Conservation (phyloP, 352 stramenopile genomes). For the Globisporangium rhizosaccharum region DNA sequence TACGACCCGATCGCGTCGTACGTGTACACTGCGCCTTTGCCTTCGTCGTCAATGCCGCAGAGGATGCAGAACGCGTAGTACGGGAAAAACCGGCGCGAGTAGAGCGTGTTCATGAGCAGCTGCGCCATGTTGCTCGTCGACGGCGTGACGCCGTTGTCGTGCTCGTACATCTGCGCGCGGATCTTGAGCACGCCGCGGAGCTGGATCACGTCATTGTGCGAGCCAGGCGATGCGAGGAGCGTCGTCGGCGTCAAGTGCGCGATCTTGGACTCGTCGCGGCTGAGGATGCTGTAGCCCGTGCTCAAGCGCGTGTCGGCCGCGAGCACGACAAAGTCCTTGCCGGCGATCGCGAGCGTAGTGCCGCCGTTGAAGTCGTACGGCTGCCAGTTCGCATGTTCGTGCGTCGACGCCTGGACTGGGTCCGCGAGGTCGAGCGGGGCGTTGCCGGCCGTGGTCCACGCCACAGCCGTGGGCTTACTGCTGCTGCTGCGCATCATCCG, state of each 20-base stretch:
- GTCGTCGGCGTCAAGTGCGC: conserved; percentile 64
- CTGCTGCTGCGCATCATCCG: conserved; percentile 10
- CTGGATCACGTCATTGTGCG: conserved; percentile 86
- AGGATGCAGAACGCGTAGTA: conserved; percentile 99
- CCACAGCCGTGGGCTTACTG: conserved; percentile 43
- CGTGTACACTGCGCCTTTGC: conserved; percentile 96
- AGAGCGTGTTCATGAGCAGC: conserved; percentile 97
- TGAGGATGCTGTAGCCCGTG: conserved; percentile 97
- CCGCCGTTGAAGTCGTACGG: conserved; percentile 86
- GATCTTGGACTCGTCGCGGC: conserved; percentile 92
- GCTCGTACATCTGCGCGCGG: conserved; percentile 85
- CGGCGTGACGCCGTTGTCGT: conserved; percentile 95
- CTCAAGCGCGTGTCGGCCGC: conserved; percentile 95
- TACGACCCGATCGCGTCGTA: conserved; percentile 97
- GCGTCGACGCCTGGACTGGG: conserved; percentile 25
- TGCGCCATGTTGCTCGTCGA: conserved; percentile 91
- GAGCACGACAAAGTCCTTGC: conserved; percentile 95
- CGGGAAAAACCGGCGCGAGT: conserved; percentile 98
- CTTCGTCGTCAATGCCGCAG: conserved; percentile 94
- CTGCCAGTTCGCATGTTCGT: conserved; percentile 60
- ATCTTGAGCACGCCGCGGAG: conserved; percentile 76
- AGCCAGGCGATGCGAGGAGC: conserved; percentile 72
- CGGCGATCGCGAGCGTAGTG: conserved; percentile 90
- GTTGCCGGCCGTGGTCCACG: conserved; percentile 61
- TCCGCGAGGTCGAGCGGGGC: conserved; percentile 33